Evolutionary conservation across 352 stramenopile genomes (phyloP), one percentile per base, ranked within the genome.

Genomic region (Pythium myriotylum): DNA sequence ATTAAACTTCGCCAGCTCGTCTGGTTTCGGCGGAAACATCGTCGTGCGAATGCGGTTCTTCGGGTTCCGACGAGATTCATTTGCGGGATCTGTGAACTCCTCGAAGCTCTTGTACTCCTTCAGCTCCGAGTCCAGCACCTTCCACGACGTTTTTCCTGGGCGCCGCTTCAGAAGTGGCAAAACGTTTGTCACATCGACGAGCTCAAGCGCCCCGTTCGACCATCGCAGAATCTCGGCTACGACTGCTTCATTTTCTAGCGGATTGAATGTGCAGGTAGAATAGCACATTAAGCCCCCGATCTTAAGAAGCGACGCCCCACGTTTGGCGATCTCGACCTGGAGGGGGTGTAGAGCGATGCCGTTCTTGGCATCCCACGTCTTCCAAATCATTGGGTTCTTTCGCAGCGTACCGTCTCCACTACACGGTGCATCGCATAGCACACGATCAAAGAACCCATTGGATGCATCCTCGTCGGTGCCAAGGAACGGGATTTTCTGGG

Each of bases 231-330:
- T 76, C 23, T 98, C 91, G 0, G 89, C 83, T 8, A 99, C 97
- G n/a, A 99, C 95, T 9, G 98, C 98, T 75, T 99, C 98, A 76
- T 99, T 96, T 81, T 99, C 98, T 23, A 99, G 75, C 13, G 98
- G 98, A 79, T 99, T 99, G 63, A 99, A 92, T 55, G 91, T 98
- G 65, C 98, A 99, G 54, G 95, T 98, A 37, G 90, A 98, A 76
- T 98, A 99, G 49, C 97, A 97, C 79, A 99, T 96, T 62, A 82
- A 86, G 17, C 96, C 96, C 10, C 93, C 95, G 22, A 97, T 75
- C 66, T 95, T 96, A 7, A 99, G 72, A 22, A 99, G 73, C 35
- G 92, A 74, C 13, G 95, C 84, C 19, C 94, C 97, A 20, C 96
- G 88, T 62, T 92, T 87, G 45, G 97, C 91, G 69, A 99, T 99